A percentile compares a stretch with the other conserved stretches of the same genome.
phyloP scores from a whole-genome alignment of 192 early-diverging fungal species.

The Coemansia sp. region DNA sequence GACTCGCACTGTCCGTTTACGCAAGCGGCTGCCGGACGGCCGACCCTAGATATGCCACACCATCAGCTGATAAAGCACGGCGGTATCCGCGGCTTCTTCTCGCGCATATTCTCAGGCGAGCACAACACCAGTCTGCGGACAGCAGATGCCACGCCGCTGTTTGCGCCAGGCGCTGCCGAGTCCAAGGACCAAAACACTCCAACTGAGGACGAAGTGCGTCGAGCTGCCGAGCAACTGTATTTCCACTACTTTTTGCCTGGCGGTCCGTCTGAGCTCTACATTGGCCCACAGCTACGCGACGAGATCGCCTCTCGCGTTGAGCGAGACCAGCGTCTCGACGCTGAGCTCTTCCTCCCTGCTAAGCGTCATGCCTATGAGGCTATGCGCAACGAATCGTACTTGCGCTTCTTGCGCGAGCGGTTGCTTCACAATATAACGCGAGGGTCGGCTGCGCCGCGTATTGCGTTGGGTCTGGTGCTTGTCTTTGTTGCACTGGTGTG shows the following conservation, averaged over 20 bases:
- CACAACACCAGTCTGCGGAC: neutral
- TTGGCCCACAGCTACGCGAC: constrained; percentile 43
- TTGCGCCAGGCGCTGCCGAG: constrained; percentile 12
- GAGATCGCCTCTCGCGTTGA: constrained; percentile 43
- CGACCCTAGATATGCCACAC: constrained; percentile 34
- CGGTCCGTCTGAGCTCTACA: constrained; percentile 37
- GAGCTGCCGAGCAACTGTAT: constrained; percentile 45
- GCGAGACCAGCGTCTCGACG: constrained; percentile 36
- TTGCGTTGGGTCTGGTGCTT: constrained; percentile 47
- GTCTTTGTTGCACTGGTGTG: constrained; percentile 46
- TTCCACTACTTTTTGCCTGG: constrained; percentile 44
- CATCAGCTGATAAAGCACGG: neutral
- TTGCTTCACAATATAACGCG: constrained; percentile 51
- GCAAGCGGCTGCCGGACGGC: constrained; percentile 8
- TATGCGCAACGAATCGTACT: constrained; percentile 53
- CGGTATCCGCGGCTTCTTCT: constrained; percentile 45
- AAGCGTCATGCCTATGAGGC: constrained; percentile 57
- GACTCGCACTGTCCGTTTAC: constrained; percentile 38
- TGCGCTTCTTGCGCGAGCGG: constrained; percentile 53
- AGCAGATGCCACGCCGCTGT: constrained; percentile 19
- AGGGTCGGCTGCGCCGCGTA: constrained; percentile 47
- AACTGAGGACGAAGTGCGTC: constrained; percentile 41
- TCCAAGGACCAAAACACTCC: constrained; percentile 20
- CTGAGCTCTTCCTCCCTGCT: constrained; percentile 45
- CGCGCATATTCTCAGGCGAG: constrained; percentile 47